Conservation (phyloP, 306 rosid species). For the Cucumis cinereus region DNA sequence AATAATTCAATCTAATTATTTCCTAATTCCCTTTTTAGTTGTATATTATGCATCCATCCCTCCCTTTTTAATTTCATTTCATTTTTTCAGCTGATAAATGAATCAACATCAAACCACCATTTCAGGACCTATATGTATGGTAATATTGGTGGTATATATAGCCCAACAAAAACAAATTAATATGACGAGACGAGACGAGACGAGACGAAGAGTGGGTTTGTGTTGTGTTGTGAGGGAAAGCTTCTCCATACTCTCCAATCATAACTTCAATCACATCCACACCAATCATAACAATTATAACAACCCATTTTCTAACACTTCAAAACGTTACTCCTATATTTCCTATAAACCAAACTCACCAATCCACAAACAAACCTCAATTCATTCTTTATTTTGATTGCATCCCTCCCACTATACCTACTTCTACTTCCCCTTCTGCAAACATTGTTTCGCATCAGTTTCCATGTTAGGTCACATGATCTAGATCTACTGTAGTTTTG, state of each 20-base stretch:
- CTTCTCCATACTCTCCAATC: not conserved
- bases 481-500: not conserved
- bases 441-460: too few relatives aligned
- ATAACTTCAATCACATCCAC: not conserved
- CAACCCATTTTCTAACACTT: not conserved
- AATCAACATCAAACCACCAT: not conserved
- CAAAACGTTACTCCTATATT: too few relatives aligned
- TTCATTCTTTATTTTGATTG: too few relatives aligned
- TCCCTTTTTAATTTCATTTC: not conserved
- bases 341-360: not conserved
- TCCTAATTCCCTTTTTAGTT: not conserved
- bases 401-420: too few relatives aligned
- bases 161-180: too few relatives aligned
- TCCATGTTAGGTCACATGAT: not conserved
- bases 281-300: too few relatives aligned
- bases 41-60: not conserved
- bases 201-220: too few relatives aligned
- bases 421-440: too few relatives aligned
- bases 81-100: not conserved
- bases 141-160: too few relatives aligned
- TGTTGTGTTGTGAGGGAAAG: too few relatives aligned
- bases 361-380: too few relatives aligned
- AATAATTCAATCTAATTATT: not conserved
- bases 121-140: not conserved
- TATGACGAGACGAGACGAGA: too few relatives aligned